These are phyloP conservation scores for Entophlyctis luteolus DNA, from an alignment of 192 early-diverging fungal genomes.

Conservation along the genomic window DNA sequence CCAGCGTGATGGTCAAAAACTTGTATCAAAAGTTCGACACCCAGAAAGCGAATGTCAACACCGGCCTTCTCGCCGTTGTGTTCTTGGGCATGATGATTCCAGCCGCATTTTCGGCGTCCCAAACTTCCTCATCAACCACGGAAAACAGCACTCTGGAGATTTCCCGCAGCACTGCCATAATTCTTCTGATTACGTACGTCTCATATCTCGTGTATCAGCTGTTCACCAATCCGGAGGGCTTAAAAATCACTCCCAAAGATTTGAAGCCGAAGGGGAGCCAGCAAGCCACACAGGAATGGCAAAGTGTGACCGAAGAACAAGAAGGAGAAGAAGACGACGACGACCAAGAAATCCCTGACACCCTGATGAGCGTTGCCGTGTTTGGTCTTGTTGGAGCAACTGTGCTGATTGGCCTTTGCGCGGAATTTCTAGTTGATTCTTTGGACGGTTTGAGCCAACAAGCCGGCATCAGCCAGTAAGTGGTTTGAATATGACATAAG, in stretches of 20 bases:
- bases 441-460: conserved; percentile 72
- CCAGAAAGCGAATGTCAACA: conserved; percentile 6
- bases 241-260: conserved; percentile 1
- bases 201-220: conserved; percentile 5
- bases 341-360: conserved; percentile 60
- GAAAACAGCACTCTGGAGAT: conserved; percentile 30
- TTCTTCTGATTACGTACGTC: conserved; percentile 66
- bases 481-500: too few relatives aligned
- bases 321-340: conserved; percentile 36
- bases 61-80: conserved; percentile 18
- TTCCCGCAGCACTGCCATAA: conserved; percentile 63
- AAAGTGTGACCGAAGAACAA: not conserved
- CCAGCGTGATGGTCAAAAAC: not conserved
- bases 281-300: not conserved
- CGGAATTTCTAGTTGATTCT: conserved; percentile 81
- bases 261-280: not conserved
- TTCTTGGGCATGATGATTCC: conserved; percentile 27
- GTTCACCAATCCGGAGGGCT: conserved; percentile 7
- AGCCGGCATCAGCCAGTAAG: conserved; percentile 66
- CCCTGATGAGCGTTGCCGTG: conserved; percentile 59
- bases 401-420: conserved; percentile 69
- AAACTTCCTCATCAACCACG: conserved; percentile 10
- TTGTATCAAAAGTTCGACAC: not conserved
- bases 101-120: not conserved
- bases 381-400: conserved; percentile 63